Conservation (phyloP, 306 rosid genomes). For the Herpetospermum pedunculosum region DNA sequence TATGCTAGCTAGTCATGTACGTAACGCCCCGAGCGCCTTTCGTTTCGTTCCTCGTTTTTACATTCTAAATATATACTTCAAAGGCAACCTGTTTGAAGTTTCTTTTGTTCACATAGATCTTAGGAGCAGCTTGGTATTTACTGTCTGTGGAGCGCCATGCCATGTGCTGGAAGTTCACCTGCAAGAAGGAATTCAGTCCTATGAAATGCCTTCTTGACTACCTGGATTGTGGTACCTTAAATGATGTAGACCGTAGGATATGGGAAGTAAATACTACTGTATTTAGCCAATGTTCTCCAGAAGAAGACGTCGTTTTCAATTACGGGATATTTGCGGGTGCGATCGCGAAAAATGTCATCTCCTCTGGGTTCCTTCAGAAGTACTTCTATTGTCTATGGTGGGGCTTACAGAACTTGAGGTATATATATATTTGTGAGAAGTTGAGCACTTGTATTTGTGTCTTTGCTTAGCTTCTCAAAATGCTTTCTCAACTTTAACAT, state of each 20-base stretch:
- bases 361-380: slow-evolving; percentile 46
- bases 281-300: slow-evolving; percentile 59
- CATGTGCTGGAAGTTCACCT: slow-evolving; percentile 67
- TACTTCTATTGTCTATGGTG: slow-evolving; percentile 90
- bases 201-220: slow-evolving; percentile 36
- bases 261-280: slow-evolving; percentile 52
- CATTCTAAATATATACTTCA: background rate
- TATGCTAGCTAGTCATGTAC: slow-evolving; percentile 94
- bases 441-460: background rate
- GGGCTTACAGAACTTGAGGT: slow-evolving; percentile 98
- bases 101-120: slow-evolving; percentile 34
- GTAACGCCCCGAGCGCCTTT: slow-evolving; percentile 13
- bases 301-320: slow-evolving; percentile 27
- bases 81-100: slow-evolving; percentile 2
- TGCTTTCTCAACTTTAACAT: background rate
- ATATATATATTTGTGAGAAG: background rate
- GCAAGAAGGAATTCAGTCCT: slow-evolving; percentile 47
- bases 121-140: slow-evolving; percentile 91
- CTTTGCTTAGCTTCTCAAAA: background rate
- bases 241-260: slow-evolving; percentile 23
- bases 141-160: slow-evolving; percentile 68
- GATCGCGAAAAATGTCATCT: slow-evolving; percentile 38
- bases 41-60: background rate
- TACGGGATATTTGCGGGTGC: slow-evolving; percentile 59
- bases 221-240: slow-evolving; percentile 50